Evolutionary conservation across 1,139 yeast species (phyloP), one percentile per base, ranked within the genome.

Genomic region (Suhomyces taliae): DNA sequence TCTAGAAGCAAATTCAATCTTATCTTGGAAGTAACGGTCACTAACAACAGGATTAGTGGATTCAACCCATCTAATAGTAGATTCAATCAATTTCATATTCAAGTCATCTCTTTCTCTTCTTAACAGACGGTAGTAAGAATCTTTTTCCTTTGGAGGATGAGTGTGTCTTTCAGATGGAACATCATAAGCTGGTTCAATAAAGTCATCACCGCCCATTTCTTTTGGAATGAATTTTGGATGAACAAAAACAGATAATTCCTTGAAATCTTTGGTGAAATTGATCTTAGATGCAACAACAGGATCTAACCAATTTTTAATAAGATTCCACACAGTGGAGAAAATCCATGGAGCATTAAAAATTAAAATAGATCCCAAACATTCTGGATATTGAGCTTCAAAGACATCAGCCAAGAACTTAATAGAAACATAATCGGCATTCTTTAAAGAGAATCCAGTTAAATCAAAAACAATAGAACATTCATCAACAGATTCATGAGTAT

Each of bases 261-360:
- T 62, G 47, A 56, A 59, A 54, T 67, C 65, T 53, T 74, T 74
- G 39, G 76, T 66, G 54, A 75, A 75, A 52, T 71, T 76, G 44
- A 75, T 72, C 54, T 75, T 75, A 24, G 74, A 63, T 1, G 78
- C 74, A 50, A 73, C 78, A 39, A 68, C 74, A 4, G 80, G 79
- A 53, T 75, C 80, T 41, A 75, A 62, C 79, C 79, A 75, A 47
- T 64, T 62, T 54, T 72, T 73, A 46, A 75, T 71, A 40, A 74
- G 65, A 47, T 69, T 74, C 80, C 80, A 75, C 19, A 74, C 73
- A 7, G 78, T 70, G 27, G 71, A 67, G 54, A 75, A 74, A 40
- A 75, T 70, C 80, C 80, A 74, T n/a, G 79, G 80, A 6, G 80
- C 79, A 48, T 73, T 74, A 55, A 65, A 73, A 49, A 75, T 69